phyloP scores from a whole-genome alignment of 2,329 filamentous ascomycete species.

The Calcarisporium arbuscula region DNA sequence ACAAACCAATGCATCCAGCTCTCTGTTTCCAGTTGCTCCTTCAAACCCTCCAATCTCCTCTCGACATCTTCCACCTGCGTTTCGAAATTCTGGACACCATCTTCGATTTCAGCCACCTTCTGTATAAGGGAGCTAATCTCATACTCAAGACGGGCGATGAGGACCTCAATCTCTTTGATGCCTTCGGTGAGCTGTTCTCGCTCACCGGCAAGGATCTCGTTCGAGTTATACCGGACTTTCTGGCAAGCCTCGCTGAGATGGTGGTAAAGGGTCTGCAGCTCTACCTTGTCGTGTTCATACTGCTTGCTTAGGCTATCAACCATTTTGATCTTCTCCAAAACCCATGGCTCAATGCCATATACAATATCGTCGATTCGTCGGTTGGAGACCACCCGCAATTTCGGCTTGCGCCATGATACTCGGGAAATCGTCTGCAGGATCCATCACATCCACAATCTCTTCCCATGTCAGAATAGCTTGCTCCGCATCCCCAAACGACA shows the following conservation, averaged over 20 bases:
- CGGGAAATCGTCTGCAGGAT: slow-evolving; percentile 19
- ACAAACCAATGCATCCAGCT: slow-evolving; percentile 60
- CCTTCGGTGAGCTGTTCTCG: slow-evolving; percentile 61
- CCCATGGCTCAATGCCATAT: slow-evolving; percentile 53
- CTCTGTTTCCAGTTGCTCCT: slow-evolving; percentile 56
- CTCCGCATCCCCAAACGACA: slow-evolving; percentile 71
- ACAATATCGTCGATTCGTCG: slow-evolving; percentile 45
- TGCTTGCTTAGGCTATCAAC: slow-evolving; percentile 56
- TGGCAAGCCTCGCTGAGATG: slow-evolving; percentile 66
- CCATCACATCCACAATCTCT: slow-evolving; percentile 39
- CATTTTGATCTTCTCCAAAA: slow-evolving; percentile 46
- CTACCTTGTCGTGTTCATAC: slow-evolving; percentile 57
- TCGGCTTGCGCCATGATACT: slow-evolving; percentile 35
- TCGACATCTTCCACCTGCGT: slow-evolving; percentile 69
- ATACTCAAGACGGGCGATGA: slow-evolving; percentile 84
- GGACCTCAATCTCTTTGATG: slow-evolving; percentile 71
- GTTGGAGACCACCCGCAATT: slow-evolving; percentile 50
- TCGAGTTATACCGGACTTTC: slow-evolving; percentile 57
- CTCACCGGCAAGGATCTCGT: slow-evolving; percentile 65
- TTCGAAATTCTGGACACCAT: slow-evolving; percentile 73
- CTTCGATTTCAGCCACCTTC: slow-evolving; percentile 82
- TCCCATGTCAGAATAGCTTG: slow-evolving; percentile 67
- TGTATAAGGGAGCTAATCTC: slow-evolving; percentile 75
- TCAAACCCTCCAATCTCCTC: slow-evolving; percentile 54
- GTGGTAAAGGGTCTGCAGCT: slow-evolving; percentile 61